These are phyloP conservation scores for Mortierella hygrophila DNA, from an alignment of 192 early-diverging fungal genomes.

Conservation along the genomic window DNA sequence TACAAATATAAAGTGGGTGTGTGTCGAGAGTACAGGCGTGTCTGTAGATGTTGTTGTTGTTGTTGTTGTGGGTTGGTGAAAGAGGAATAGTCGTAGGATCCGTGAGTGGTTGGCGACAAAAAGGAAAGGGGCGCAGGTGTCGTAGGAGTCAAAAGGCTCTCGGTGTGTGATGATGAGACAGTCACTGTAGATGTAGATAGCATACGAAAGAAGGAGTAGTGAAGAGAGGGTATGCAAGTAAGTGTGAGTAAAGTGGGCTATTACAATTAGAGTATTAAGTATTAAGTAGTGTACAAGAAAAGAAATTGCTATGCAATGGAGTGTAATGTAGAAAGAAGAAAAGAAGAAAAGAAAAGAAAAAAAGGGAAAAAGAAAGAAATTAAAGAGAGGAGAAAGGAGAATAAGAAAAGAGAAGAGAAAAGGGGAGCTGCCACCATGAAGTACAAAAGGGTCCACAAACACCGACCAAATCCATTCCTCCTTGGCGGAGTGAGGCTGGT, in stretches of 20 bases:
- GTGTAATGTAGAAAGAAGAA: neutral
- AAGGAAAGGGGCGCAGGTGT: neutral
- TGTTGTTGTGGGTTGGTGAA: neutral
- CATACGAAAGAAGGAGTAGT: neutral
- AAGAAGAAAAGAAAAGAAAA: conserved; percentile 23
- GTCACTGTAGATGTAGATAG: neutral
- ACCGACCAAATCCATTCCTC: neutral
- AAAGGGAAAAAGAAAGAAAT: conserved; percentile 1
- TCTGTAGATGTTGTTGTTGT: neutral
- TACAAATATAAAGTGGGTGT: neutral
- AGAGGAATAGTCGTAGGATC: neutral
- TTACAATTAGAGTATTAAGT: neutral
- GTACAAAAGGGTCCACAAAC: neutral
- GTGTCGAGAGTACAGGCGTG: neutral
- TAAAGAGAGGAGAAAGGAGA: conserved; percentile 14
- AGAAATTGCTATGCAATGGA: neutral
- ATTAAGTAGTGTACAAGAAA: neutral
- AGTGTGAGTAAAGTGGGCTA: neutral
- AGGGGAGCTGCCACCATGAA: neutral
- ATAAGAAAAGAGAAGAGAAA: conserved; percentile 18
- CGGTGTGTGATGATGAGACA: conserved; percentile 12
- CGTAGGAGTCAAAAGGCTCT: conserved; percentile 11
- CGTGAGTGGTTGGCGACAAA: neutral
- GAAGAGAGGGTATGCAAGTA: neutral
- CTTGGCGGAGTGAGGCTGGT: neutral